Conservation (phyloP, 495 filamentous ascomycete genomes). For the Penicillium fimorum region DNA sequence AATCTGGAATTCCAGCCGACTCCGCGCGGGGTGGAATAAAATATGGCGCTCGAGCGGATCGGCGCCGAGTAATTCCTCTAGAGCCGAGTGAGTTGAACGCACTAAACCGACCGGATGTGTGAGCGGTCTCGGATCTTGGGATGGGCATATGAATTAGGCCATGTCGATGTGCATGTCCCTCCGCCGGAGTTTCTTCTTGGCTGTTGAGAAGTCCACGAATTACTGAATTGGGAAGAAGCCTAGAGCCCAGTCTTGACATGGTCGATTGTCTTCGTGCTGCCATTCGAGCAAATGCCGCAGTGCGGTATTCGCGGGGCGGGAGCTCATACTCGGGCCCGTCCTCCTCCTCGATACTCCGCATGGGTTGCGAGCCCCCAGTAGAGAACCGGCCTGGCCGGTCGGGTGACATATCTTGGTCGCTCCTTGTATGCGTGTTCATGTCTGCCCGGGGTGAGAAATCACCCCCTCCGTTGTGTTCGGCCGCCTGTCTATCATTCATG, state of each 20-base stretch:
- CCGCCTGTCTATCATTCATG: slow-evolving; percentile 38
- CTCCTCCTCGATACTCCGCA: slow-evolving; percentile 41
- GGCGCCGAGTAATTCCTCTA: slow-evolving; percentile 40
- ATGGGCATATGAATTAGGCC: slow-evolving; percentile 42
- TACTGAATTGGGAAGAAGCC: slow-evolving; percentile 50
- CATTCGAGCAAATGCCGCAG: slow-evolving; percentile 40
- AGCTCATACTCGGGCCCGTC: slow-evolving; percentile 25
- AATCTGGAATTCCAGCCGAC: slow-evolving; percentile 29
- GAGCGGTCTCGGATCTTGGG: slow-evolving; percentile 38
- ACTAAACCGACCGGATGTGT: slow-evolving; percentile 43
- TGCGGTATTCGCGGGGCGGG: slow-evolving; percentile 32
- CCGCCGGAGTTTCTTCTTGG: slow-evolving; percentile 48
- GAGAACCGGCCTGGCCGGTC: slow-evolving; percentile 14
- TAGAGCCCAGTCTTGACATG: slow-evolving; percentile 51
- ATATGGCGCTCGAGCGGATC: slow-evolving; percentile 39
- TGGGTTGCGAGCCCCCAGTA: slow-evolving; percentile 24
- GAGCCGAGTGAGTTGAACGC: slow-evolving; percentile 43
- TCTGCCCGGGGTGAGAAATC: slow-evolving; percentile 22
- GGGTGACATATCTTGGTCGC: slow-evolving; percentile 15
- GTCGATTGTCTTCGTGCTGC: slow-evolving; percentile 50
- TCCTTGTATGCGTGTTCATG: slow-evolving; percentile 11
- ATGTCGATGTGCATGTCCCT: slow-evolving; percentile 51
- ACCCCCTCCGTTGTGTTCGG: slow-evolving; percentile 30
- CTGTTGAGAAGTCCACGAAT: slow-evolving; percentile 45
- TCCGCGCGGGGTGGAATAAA: slow-evolving; percentile 39